Conservation (phyloP, 2,329 filamentous ascomycete species). For the Pseudomassariella vexata region DNA sequence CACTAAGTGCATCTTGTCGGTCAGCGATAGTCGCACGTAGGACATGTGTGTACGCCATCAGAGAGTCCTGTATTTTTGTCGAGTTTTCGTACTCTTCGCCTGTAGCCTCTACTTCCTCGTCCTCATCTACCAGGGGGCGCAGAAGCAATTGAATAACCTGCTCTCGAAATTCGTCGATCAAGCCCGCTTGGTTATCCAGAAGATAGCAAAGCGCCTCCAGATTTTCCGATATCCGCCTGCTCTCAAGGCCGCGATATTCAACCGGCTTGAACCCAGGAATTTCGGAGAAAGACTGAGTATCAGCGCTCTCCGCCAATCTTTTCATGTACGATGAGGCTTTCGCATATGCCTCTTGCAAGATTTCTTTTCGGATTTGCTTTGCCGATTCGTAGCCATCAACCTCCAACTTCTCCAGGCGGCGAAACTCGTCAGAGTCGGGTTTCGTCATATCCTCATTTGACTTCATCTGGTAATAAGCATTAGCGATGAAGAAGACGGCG, state of each 20-base stretch:
- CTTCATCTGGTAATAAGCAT: conserved; percentile 79
- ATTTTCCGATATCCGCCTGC: conserved; percentile 56
- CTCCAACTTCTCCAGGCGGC: conserved; percentile 63
- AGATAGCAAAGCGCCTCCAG: conserved; percentile 59
- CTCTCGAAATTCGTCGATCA: conserved; percentile 71
- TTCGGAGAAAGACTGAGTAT: conserved; percentile 49
- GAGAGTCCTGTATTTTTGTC: conserved; percentile 79
- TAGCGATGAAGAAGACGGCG: conserved; percentile 79
- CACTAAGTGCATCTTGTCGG: conserved; percentile 69
- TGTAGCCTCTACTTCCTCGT: conserved; percentile 65
- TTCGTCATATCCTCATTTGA: conserved; percentile 57
- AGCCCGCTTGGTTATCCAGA: conserved; percentile 66
- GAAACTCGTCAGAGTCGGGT: conserved; percentile 62
- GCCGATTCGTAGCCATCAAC: conserved; percentile 69
- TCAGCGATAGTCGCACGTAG: conserved; percentile 73
- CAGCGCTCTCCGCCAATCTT: conserved; percentile 48
- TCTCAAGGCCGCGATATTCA: conserved; percentile 64
- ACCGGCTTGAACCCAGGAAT: conserved; percentile 55
- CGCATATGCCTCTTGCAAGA: conserved; percentile 52
- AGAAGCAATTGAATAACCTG: conserved; percentile 66
- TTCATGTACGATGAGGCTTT: conserved; percentile 62
- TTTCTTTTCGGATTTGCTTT: conserved; percentile 70
- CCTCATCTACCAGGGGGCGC: conserved; percentile 75
- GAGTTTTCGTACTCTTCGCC: conserved; percentile 89
- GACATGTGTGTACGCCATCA: conserved; percentile 79